phyloP scores from a whole-genome alignment of 257 asterid species.

The Scutellaria minor region DNA sequence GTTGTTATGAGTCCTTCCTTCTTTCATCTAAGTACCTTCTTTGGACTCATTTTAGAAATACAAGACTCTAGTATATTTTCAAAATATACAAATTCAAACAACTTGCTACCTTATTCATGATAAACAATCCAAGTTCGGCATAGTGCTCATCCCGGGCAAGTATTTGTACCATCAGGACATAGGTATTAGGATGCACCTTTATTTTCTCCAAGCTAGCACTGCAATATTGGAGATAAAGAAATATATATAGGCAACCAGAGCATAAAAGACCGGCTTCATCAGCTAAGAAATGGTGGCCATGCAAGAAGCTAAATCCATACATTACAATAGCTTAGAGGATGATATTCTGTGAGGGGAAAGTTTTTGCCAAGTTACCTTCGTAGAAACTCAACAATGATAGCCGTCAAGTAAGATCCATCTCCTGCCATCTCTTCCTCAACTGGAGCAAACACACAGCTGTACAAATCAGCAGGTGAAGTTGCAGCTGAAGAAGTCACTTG shows the following conservation, averaged over 20 bases:
- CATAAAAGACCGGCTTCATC: slow-evolving; percentile 15
- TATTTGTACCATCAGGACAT: slow-evolving; percentile 77
- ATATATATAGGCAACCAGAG: slow-evolving; percentile 26
- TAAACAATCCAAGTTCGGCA: slow-evolving; percentile 72
- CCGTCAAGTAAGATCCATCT: slow-evolving; percentile 82
- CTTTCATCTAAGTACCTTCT: slow-evolving; percentile 20
- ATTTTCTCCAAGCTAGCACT: slow-evolving; percentile 81
- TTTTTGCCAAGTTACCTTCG: slow-evolving; percentile 63
- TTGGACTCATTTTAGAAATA: not conserved
- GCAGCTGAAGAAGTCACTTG: slow-evolving; percentile 76
- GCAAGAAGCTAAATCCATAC: slow-evolving; percentile 16
- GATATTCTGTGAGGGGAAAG: not conserved
- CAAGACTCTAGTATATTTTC: not conserved
- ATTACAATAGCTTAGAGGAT: slow-evolving; percentile 13
- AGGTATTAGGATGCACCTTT: slow-evolving; percentile 67
- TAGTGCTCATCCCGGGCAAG: slow-evolving; percentile 81
- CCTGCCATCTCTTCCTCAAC: slow-evolving; percentile 93
- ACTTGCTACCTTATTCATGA: slow-evolving; percentile 73
- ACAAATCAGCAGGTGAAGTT: slow-evolving; percentile 69
- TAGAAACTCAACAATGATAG: slow-evolving; percentile 82
- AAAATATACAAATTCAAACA: slow-evolving; percentile 23
- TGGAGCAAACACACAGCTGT: slow-evolving; percentile 59
- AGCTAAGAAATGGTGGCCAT: slow-evolving; percentile 29
- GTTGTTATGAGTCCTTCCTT: slow-evolving; percentile 26
- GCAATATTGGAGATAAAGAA: slow-evolving; percentile 37